Base-by-base conservation (phyloP, 139 green algal species). In the Mesotaenium endlicherianum region DNA sequence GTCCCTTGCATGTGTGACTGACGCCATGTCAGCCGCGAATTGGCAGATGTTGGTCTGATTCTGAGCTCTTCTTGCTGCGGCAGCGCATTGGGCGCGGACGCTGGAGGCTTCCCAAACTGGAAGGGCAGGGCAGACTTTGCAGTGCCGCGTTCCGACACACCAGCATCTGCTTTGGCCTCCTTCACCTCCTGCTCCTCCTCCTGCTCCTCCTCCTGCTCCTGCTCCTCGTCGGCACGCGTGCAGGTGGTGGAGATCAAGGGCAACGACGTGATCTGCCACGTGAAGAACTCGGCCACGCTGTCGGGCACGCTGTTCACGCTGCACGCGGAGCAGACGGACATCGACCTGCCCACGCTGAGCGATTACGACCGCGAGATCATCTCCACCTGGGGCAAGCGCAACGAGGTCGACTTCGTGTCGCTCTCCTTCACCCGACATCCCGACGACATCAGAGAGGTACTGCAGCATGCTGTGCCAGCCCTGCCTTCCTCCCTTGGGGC, bases 371-470 rank as follows among this genome's bases (percentile, higher is more conserved):
- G 94, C 42, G 88, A 95, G 4, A 94, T 98, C 83, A 90, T 99
- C 71, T 75, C 92, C 3, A 91, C 96, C 69, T 99, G 94, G 94
- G 96, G 94, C 50, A 82, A 97, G 42, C 91, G 92, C 86, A 98
- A 98, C 83, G 92, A 97, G 74, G 96, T 99, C 42, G 96, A 99
- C 91, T 95, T 99, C 87, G 94, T 99, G 81, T 97, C 96, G 20
- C 95, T 97, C 1, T 98, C 95, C 1, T 99, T 99, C 89, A 97
- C 98, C 81, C 91, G 95, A 60, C 97, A 97, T 88, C 95, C 93
- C 42, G 83, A 75, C 1, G 96, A 99, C 84, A 47, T 99, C 2
- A 91, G 95, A 86, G 87, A 91, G 70, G 98, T 99, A 82, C 26
- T 97, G 70, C 1, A 34, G 50, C 26, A 26, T 20, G 50, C 50